Percentiles rank a stretch among this genome's conserved stretches.
These are phyloP conservation scores for Saksenaea oblongispora DNA, from an alignment of 371 early-diverging fungal genomes.

Conservation along the genomic window DNA sequence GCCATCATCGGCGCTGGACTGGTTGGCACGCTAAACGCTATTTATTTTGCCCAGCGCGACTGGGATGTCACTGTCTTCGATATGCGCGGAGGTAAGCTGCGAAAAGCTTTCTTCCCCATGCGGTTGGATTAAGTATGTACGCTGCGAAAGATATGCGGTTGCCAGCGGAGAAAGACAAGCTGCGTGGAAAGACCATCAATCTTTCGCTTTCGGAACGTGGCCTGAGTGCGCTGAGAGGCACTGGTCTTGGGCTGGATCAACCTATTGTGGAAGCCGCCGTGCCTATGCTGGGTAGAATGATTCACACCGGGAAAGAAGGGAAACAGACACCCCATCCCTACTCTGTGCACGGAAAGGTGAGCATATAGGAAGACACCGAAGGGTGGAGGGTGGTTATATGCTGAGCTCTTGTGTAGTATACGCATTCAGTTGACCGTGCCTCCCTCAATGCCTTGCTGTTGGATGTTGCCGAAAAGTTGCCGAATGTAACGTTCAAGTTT, in stretches of 20 bases:
- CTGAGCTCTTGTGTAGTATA: conserved; percentile 56
- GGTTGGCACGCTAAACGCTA: conserved; percentile 88
- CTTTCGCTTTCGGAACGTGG: conserved; percentile 92
- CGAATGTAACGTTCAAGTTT: conserved; percentile 71
- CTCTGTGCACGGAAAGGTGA: conserved; percentile 84
- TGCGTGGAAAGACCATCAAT: conserved; percentile 87
- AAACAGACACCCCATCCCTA: conserved; percentile 81
- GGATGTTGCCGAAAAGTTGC: conserved; percentile 62
- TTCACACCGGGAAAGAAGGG: conserved; percentile 73
- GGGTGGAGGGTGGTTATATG: background rate
- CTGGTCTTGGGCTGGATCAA: conserved; percentile 66
- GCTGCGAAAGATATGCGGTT: conserved; percentile 62
- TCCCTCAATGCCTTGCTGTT: conserved; percentile 81
- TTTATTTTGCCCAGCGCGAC: conserved; percentile 91
- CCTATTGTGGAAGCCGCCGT: conserved; percentile 70
- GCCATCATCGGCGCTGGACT: conserved; percentile 94
- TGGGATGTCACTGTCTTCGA: conserved; percentile 91
- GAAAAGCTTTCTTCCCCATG: no score
- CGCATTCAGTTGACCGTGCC: conserved; percentile 92
- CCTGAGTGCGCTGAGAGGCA: conserved; percentile 75
- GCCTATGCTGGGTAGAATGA: conserved; percentile 95
- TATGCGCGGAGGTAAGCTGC: conserved; percentile 73
- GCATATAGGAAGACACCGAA: background rate
- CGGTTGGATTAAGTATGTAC: no score
- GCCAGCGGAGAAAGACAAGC: conserved; percentile 56